Evolutionary conservation across 257 asterid genomes (phyloP).

Genomic region (Solanum lignicaule): DNA sequence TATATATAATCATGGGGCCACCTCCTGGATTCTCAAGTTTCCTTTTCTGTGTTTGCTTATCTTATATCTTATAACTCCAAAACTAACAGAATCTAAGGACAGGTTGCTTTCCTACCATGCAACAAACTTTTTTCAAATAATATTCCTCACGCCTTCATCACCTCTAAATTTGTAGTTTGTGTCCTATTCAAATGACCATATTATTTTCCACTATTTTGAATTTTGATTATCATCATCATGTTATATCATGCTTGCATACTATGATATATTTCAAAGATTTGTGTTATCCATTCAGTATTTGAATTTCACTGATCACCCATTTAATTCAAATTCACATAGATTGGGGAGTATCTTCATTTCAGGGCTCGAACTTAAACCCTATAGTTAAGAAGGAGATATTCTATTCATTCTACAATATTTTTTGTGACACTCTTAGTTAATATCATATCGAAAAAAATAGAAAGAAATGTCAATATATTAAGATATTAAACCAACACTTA

Average conservation of each 20-base stretch:
- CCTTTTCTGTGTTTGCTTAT: not conserved
- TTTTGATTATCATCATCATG: not conserved
- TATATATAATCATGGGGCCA: not conserved
- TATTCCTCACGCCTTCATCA: not conserved
- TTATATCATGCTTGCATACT: not conserved
- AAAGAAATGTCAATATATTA: not conserved
- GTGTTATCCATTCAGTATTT: not conserved
- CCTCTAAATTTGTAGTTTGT: not conserved
- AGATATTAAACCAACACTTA: not conserved
- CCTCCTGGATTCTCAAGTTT: not conserved
- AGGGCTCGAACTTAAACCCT: not conserved
- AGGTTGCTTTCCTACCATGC: conserved; percentile 26
- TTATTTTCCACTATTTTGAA: not conserved
- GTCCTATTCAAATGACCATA: not conserved
- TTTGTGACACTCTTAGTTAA: not conserved
- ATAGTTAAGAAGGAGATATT: not conserved
- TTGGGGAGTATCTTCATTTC: not conserved
- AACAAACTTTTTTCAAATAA: conserved; percentile 2
- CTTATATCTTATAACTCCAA: conserved; percentile 2
- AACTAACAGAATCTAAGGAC: not conserved
- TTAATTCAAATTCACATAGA: not conserved
- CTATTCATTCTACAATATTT: not conserved
- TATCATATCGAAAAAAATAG: not conserved
- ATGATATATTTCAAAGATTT: not conserved
- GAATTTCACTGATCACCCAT: not conserved